Conservation (phyloP, 2,329 filamentous ascomycete genomes). For the Xylaria digitata region DNA sequence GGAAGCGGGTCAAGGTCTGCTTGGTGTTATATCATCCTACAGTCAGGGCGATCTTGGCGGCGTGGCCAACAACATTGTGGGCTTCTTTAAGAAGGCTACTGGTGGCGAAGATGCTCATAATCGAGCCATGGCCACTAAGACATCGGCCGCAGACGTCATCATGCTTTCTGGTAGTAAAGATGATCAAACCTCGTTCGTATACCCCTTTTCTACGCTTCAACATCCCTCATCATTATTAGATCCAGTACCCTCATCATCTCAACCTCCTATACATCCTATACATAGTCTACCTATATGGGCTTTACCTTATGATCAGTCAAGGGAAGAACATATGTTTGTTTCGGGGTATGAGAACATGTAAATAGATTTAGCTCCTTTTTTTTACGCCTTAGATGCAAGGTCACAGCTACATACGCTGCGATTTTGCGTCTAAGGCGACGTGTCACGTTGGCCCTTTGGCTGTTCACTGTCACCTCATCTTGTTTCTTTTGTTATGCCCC, state of each 20-base stretch:
- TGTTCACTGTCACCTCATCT: not conserved
- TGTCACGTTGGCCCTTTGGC: slow-evolving; percentile 55
- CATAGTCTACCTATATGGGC: slow-evolving; percentile 10
- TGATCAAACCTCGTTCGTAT: slow-evolving; percentile 84
- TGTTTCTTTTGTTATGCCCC: not conserved
- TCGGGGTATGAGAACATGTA: slow-evolving; percentile 39
- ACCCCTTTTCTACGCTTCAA: slow-evolving; percentile 47
- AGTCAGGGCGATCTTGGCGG: slow-evolving; percentile 84
- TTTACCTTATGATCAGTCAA: slow-evolving; percentile 28
- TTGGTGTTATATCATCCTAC: slow-evolving; percentile 81
- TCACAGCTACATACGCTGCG: slow-evolving; percentile 50
- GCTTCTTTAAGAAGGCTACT: slow-evolving; percentile 88
- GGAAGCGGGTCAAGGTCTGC: slow-evolving; percentile 78
- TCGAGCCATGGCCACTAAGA: slow-evolving; percentile 87
- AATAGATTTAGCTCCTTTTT: slow-evolving; percentile 35
- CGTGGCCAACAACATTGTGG: slow-evolving; percentile 83
- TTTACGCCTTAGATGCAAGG: slow-evolving; percentile 57
- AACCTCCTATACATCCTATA: slow-evolving; percentile 30
- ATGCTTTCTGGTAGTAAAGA: slow-evolving; percentile 99
- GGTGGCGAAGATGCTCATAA: slow-evolving; percentile 80
- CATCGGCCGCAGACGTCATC: slow-evolving; percentile 92
- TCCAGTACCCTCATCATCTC: slow-evolving; percentile 14
- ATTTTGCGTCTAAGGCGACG: slow-evolving; percentile 59
- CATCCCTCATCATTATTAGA: slow-evolving; percentile 24
- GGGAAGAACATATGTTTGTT: slow-evolving; percentile 21